Evolutionary conservation across 116 monocot species (phyloP), one percentile per base, ranked within the genome.

Genomic region (Phalaenopsis hybrid): DNA sequence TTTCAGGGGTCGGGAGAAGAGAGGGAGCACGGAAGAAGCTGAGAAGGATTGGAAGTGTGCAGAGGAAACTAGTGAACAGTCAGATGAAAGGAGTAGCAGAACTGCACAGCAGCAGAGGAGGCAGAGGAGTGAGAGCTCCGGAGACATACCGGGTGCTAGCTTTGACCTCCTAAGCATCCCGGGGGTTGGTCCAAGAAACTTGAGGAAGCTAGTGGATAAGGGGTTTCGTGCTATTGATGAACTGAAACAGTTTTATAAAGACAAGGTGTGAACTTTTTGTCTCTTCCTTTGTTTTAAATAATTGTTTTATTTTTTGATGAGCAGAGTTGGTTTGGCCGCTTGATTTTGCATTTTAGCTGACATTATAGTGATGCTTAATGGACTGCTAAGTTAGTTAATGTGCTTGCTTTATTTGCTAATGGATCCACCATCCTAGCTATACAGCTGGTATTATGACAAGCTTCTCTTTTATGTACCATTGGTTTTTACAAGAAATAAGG

Each of bases 191-290:
- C 93, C 86, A 11, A 80, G 91, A 50, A 93, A 93, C 74, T 85
- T 91, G 51, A 87, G 89, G 86, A 93, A 93, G 83, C 81, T 93
- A 63, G 89, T 91, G 69, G 86, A 93, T 57, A 93, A 93, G 82
- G 93, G 93, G 4, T 89, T 89, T 68, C 76, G 76, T 12, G 89
- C 79, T 43, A 91, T 93, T 57, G 82, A 91, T 6, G 83, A 93
- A 82, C 91, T 93, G 59, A 93, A 93, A 78, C 85, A 89, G 79
- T 91, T 93, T 13, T 93, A 93, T 61, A 89, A 81, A 70, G 91
- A 91, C 44, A 91, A 91, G 91, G 93, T 91, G 49, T 81, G 37
- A 41, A 1, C 15, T 41, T 67, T 33, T 55, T 8, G 1, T 51
- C 31, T n/a, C 15, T 78, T 37, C 15, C 4, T 73, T 34, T 31